phyloP scores from a whole-genome alignment of 805 yeast species.

The Gaillardinia entomophila region DNA sequence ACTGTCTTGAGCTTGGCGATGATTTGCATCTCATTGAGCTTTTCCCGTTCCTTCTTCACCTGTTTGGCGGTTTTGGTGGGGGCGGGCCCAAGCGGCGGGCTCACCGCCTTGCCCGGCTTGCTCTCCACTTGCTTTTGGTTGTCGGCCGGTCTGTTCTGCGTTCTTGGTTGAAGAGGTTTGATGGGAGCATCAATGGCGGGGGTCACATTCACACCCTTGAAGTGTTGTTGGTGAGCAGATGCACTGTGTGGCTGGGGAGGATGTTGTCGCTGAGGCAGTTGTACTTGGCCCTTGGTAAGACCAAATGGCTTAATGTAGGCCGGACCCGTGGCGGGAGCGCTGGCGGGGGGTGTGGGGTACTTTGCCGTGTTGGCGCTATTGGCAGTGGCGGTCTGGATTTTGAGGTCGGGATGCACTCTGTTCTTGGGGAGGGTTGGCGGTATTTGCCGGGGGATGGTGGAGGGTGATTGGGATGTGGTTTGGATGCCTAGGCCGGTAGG shows the following conservation, averaged over 20 bases:
- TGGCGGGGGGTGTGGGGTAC: constrained; percentile 15
- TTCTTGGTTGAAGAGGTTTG: constrained; percentile 20
- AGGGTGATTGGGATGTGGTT: constrained; percentile 8
- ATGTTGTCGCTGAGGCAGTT: constrained; percentile 12
- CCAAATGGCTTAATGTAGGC: constrained; percentile 15
- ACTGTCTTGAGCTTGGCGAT: constrained; percentile 77
- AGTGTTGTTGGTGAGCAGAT: constrained; percentile 3
- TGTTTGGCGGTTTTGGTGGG: constrained; percentile 32
- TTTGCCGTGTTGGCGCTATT: constrained; percentile 20
- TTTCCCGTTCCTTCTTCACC: constrained; percentile 35
- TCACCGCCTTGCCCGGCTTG: constrained; percentile 1
- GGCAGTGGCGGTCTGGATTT: constrained; percentile 21
- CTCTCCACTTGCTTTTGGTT: constrained; percentile 1
- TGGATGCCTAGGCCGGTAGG: constrained; percentile 20
- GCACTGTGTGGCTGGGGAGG: constrained; percentile 4
- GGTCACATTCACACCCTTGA: constrained; percentile 8
- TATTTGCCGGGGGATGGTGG: constrained; percentile 18
- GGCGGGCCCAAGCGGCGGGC: constrained; percentile 6
- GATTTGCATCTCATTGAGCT: constrained; percentile 79
- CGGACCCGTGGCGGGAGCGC: constrained; percentile 7
- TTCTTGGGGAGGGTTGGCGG: constrained; percentile 26
- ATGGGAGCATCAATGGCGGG: constrained; percentile 13
- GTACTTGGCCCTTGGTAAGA: constrained; percentile 6
- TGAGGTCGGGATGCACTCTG: constrained; percentile 27
- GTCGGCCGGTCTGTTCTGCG: constrained; percentile 3